Conservation (phyloP, 306 rosid species). For the Fragaria nilgerrensis region DNA sequence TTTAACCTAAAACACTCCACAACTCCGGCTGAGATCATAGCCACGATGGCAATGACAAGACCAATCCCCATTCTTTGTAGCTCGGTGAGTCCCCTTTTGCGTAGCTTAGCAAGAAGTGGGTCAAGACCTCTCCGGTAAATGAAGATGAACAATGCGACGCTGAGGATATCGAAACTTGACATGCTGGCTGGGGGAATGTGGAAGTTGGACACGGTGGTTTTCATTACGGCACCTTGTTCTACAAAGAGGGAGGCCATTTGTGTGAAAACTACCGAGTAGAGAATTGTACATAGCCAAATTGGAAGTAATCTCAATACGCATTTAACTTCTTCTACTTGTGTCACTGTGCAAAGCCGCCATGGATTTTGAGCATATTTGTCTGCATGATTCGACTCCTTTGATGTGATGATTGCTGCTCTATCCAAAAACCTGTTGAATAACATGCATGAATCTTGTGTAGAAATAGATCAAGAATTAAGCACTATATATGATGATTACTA, state of each 20-base stretch:
- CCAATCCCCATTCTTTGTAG: constrained; percentile 90
- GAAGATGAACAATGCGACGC: constrained; percentile 68
- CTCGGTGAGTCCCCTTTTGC: constrained; percentile 45
- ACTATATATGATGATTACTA: not conserved
- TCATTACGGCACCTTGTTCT: constrained; percentile 82
- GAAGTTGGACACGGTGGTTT: constrained; percentile 50
- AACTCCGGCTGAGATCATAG: constrained; percentile 67
- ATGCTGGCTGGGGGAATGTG: constrained; percentile 83
- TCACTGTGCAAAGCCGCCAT: constrained; percentile 59
- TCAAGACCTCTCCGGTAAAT: constrained; percentile 50
- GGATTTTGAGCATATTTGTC: constrained; percentile 39
- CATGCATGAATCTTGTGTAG: not conserved
- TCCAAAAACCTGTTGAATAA: constrained; percentile 56
- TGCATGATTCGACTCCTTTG: constrained; percentile 29
- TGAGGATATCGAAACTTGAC: constrained; percentile 78
- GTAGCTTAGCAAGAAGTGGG: constrained; percentile 34
- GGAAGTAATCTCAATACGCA: constrained; percentile 73
- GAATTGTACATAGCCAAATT: constrained; percentile 76
- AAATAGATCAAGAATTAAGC: not conserved
- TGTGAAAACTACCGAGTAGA: constrained; percentile 78
- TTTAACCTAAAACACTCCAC: constrained; percentile 55
- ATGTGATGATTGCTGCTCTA: constrained; percentile 59
- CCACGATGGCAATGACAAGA: constrained; percentile 55
- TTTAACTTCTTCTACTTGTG: constrained; percentile 84
- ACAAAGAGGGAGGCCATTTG: constrained; percentile 88